These are phyloP conservation scores for Aspergillus conjunctus DNA, from an alignment of 495 filamentous ascomycete genomes.

Conservation along the genomic window DNA sequence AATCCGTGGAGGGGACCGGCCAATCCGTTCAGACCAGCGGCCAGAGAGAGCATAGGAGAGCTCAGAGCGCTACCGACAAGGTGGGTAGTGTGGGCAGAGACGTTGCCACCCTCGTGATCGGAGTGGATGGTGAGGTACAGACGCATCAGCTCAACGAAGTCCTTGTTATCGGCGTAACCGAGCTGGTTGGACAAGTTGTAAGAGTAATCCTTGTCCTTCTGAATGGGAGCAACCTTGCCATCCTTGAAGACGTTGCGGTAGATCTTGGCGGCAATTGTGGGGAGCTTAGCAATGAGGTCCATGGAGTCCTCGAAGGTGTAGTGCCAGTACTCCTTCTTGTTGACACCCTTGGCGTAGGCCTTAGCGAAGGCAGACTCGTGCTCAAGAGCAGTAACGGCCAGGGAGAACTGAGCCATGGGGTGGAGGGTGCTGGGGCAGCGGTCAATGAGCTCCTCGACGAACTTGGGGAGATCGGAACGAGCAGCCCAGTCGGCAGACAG, in stretches of 20 bases:
- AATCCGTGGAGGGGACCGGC: slow-evolving; percentile 98
- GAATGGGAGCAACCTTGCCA: slow-evolving; percentile 90
- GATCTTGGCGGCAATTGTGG: slow-evolving; percentile 95
- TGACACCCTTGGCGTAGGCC: slow-evolving; percentile 97
- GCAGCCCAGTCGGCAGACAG: slow-evolving; percentile 98
- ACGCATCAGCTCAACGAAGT: slow-evolving; percentile 97
- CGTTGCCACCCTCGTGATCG: slow-evolving; percentile 98
- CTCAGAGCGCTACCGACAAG: slow-evolving; percentile 95
- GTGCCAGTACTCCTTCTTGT: slow-evolving; percentile 99
- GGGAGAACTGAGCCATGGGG: slow-evolving; percentile 99
- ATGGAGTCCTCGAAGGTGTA: slow-evolving; percentile 99
- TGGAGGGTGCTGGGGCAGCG: slow-evolving; percentile 97
- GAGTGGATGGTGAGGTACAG: slow-evolving; percentile 99
- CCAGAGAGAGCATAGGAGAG: slow-evolving; percentile 94
- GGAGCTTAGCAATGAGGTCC: slow-evolving; percentile 99
- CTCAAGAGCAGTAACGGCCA: slow-evolving; percentile 97
- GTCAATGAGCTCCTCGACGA: slow-evolving; percentile 98
- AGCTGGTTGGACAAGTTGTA: slow-evolving; percentile 99
- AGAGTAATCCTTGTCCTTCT: slow-evolving; percentile 97
- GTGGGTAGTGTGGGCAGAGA: slow-evolving; percentile 97
- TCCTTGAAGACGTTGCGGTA: slow-evolving; percentile 99
- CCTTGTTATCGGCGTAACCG: slow-evolving; percentile 90
- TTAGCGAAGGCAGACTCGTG: slow-evolving; percentile 96
- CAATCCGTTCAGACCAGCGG: slow-evolving; percentile 95
- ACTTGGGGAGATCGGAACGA: slow-evolving; percentile 92